phyloP scores from a whole-genome alignment of 768 basidiomycete genomes.

The Termitomyces sp. region DNA sequence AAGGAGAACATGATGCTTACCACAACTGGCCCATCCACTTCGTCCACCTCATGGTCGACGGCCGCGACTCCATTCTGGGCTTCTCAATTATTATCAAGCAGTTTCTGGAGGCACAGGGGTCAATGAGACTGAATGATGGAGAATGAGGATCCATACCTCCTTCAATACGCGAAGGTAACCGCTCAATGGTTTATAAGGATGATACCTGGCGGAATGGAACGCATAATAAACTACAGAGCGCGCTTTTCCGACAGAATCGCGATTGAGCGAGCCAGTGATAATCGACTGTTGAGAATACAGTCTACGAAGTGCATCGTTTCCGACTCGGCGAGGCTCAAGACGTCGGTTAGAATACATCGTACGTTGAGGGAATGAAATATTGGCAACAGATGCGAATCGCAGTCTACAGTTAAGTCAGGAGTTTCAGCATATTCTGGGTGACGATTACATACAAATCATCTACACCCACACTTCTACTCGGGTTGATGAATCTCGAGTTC shows the following conservation, averaged over 20 bases:
- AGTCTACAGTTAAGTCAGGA: not conserved
- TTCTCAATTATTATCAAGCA: not conserved
- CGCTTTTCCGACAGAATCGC: not conserved
- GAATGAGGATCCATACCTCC: not conserved
- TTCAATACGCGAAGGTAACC: no score
- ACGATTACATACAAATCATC: not conserved
- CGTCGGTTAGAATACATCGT: not conserved
- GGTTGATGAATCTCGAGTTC: not conserved
- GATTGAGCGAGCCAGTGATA: not conserved
- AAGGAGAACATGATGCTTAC: not conserved
- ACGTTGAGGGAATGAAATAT: not conserved
- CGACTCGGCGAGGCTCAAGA: no score
- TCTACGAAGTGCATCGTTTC: not conserved
- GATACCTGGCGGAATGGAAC: not conserved
- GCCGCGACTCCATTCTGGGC: no score
- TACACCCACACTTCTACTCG: not conserved
- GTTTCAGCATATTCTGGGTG: not conserved
- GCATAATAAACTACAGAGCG: not conserved
- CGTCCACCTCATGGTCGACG: not conserved
- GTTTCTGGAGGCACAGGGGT: not conserved
- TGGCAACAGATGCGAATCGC: not conserved
- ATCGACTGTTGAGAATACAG: not conserved
- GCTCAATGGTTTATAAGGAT: not conserved
- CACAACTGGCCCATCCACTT: not conserved
- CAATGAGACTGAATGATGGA: not conserved